phyloP scores from a whole-genome alignment of 2,329 filamentous ascomycete species.

The Tolypocladium ovalisporum region DNA sequence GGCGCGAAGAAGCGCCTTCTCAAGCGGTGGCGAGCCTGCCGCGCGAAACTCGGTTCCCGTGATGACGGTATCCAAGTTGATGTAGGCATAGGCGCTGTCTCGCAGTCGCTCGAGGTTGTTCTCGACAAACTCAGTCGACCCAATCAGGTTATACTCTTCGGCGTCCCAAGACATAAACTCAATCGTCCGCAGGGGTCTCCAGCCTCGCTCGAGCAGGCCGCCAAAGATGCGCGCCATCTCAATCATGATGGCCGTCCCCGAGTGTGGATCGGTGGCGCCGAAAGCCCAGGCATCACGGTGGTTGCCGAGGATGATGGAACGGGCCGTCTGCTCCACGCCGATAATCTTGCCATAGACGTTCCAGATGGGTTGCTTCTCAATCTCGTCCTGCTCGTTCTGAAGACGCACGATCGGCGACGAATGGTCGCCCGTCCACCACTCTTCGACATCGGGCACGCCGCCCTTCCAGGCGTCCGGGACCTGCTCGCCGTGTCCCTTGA shows the following conservation, averaged over 20 bases:
- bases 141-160: slow-evolving; percentile 84
- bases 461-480: slow-evolving; percentile 65
- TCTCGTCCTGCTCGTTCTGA: slow-evolving; percentile 79
- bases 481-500: slow-evolving; percentile 63
- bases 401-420: slow-evolving; percentile 70
- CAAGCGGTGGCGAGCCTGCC: slow-evolving; percentile 70
- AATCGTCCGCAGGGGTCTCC: slow-evolving; percentile 87
- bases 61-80: slow-evolving; percentile 83
- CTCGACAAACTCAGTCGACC: slow-evolving; percentile 92
- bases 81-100: slow-evolving; percentile 68
- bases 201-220: slow-evolving; percentile 63
- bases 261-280: slow-evolving; percentile 75
- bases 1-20: slow-evolving; percentile 59
- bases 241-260: slow-evolving; percentile 82
- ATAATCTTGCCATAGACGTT: slow-evolving; percentile 79
- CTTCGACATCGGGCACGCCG: slow-evolving; percentile 60
- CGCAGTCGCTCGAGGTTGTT: slow-evolving; percentile 65
- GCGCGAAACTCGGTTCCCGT: slow-evolving; percentile 66
- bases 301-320: slow-evolving; percentile 82
- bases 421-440: slow-evolving; percentile 77
- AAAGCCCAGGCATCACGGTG: slow-evolving; percentile 91
- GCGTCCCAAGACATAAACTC: slow-evolving; percentile 97
- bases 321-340: slow-evolving; percentile 73
- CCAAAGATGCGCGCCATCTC: slow-evolving; percentile 82
- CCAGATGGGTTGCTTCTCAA: slow-evolving; percentile 74